Evolutionary conservation across 140 eudicot species (phyloP).

Genomic region (Oenanthe javanica): DNA sequence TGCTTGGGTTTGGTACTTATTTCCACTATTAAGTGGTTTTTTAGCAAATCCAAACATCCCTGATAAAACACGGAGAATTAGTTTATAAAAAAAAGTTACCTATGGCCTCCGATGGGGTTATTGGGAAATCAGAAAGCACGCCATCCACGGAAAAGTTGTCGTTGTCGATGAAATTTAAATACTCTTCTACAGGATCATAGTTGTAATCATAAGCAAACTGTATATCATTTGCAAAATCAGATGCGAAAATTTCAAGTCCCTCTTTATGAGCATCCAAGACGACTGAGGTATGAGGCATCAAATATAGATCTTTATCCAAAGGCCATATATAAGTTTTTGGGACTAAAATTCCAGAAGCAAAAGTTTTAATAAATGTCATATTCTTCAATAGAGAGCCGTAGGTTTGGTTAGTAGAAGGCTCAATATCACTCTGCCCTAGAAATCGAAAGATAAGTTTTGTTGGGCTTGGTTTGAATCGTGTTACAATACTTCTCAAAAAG

Average conservation of each 20-base stretch:
- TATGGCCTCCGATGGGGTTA: background rate
- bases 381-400: slow-evolving; percentile 1
- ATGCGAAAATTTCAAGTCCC: slow-evolving; percentile 5
- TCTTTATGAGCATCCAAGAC: slow-evolving; percentile 8
- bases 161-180: slow-evolving; percentile 2
- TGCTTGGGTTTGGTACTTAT: background rate
- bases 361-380: background rate
- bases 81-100: background rate
- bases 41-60: background rate
- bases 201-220: slow-evolving; percentile 6
- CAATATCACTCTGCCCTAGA: slow-evolving; percentile 1
- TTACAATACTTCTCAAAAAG: slow-evolving; percentile 4
- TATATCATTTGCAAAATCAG: slow-evolving; percentile 3
- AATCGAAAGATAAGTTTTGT: slow-evolving; percentile 3
- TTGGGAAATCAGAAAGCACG: slow-evolving; percentile 3
- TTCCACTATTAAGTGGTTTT: background rate
- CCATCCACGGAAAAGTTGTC: slow-evolving; percentile 5
- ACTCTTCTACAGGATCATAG: slow-evolving; percentile 3
- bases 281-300: slow-evolving; percentile 4
- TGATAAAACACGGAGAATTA: background rate
- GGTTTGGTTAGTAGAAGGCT: slow-evolving; percentile 7
- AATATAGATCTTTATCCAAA: background rate
- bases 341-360: background rate
- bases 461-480: slow-evolving; percentile 7
- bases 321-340: slow-evolving; percentile 9